Evolutionary conservation across 2,329 filamentous ascomycete species (phyloP).

Genomic region (Claviceps arundinis): DNA sequence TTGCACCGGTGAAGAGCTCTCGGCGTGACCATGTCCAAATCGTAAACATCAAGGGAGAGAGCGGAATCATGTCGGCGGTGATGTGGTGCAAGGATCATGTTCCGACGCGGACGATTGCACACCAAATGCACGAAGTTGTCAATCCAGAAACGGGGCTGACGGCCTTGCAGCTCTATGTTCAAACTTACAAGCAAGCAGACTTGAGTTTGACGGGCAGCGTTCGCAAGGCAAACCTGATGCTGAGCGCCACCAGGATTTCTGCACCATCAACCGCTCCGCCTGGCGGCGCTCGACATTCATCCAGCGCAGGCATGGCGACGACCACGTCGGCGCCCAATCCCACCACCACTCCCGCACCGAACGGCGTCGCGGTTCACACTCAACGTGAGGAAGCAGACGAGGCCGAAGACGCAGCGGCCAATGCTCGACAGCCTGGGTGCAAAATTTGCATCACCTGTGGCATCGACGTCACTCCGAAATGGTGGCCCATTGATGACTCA

Average conservation of each 20-base stretch:
- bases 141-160: slow-evolving; percentile 54
- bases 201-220: slow-evolving; percentile 80
- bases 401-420: slow-evolving; percentile 12
- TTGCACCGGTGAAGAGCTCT: slow-evolving; percentile 79
- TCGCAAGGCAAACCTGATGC: slow-evolving; percentile 74
- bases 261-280: slow-evolving; percentile 16
- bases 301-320: slow-evolving; percentile 14
- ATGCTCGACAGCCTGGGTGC: slow-evolving; percentile 26
- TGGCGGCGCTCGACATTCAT: slow-evolving; percentile 37
- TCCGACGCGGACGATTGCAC: slow-evolving; percentile 57
- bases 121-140: slow-evolving; percentile 65
- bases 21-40: slow-evolving; percentile 68
- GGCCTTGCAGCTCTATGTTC: slow-evolving; percentile 74
- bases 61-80: slow-evolving; percentile 68
- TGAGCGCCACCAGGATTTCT: slow-evolving; percentile 45
- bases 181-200: slow-evolving; percentile 90
- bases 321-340: slow-evolving; percentile 5
- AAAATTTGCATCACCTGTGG: slow-evolving; percentile 52
- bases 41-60: slow-evolving; percentile 69
- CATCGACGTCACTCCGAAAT: slow-evolving; percentile 60
- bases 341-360: slow-evolving; percentile 4
- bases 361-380: slow-evolving; percentile 9
- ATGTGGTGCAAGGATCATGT: slow-evolving; percentile 88
- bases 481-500: slow-evolving; percentile 47
- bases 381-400: slow-evolving; percentile 13